Percentiles rank a stretch among this genome's conserved stretches.
phyloP scores from a whole-genome alignment of 768 basidiomycete species.

The Kwoniella europaea region DNA sequence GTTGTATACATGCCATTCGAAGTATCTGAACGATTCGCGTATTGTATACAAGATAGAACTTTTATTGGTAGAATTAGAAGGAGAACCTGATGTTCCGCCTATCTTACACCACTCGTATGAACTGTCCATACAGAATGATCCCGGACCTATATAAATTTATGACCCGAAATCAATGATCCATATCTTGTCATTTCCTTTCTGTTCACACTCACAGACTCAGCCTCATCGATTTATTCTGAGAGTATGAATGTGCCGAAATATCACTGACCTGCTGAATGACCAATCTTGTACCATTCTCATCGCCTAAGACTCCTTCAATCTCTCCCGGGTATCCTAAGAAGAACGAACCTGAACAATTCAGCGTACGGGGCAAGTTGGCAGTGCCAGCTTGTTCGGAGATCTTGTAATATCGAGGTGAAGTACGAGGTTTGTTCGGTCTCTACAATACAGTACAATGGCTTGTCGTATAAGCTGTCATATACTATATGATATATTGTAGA shows the following conservation, averaged over 20 bases:
- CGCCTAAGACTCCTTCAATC: not conserved
- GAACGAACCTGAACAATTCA: not conserved
- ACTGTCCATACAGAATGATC: no score
- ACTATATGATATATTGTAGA: not conserved
- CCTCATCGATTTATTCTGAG: no score
- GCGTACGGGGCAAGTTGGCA: not conserved
- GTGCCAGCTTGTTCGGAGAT: not conserved
- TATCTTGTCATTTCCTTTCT: not conserved
- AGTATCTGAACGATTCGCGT: no score
- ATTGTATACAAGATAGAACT: no score
- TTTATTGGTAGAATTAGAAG: no score
- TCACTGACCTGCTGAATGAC: not conserved
- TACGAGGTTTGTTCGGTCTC: slow-evolving; percentile 4
- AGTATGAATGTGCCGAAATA: no score
- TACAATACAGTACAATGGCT: not conserved
- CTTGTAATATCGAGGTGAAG: not conserved
- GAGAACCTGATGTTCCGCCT: no score
- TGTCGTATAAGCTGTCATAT: no score
- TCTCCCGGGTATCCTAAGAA: not conserved
- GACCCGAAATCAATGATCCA: slow-evolving; percentile 4
- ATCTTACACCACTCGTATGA: no score
- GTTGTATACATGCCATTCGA: no score
- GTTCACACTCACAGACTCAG: not conserved
- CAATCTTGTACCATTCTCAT: not conserved
- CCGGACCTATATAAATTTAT: not conserved